A percentile compares a stretch with the other conserved stretches of the same genome.
phyloP scores from a whole-genome alignment of 495 filamentous ascomycete genomes.

The Clohesyomyces aquaticus region DNA sequence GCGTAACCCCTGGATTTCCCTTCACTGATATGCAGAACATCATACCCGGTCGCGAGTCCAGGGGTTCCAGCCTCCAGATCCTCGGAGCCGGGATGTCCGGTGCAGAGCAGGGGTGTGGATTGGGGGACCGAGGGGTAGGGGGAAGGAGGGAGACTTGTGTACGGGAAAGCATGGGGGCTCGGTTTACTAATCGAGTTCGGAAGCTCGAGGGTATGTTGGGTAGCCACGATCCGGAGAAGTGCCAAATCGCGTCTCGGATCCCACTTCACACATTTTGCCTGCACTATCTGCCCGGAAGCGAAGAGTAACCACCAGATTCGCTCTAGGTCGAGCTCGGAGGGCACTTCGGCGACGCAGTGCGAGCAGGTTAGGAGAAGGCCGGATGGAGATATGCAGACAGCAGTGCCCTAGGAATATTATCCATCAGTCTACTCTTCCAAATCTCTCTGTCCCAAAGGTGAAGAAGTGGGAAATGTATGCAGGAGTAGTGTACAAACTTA shows the following conservation, averaged over 20 bases:
- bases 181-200: no score
- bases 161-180: slow-evolving; percentile 30
- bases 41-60: slow-evolving; percentile 47
- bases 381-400: slow-evolving; percentile 50
- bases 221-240: slow-evolving; percentile 45
- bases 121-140: slow-evolving; percentile 4
- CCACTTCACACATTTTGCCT: slow-evolving; percentile 48
- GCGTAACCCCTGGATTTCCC: slow-evolving; percentile 49
- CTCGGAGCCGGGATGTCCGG: slow-evolving; percentile 54
- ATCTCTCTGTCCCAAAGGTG: no score
- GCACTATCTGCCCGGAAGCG: slow-evolving; percentile 46
- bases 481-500: no score
- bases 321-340: slow-evolving; percentile 36
- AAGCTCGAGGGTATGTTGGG: slow-evolving; percentile 20
- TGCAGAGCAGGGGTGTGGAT: slow-evolving; percentile 40
- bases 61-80: slow-evolving; percentile 49
- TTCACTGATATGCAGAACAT: slow-evolving; percentile 49
- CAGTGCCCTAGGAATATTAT: slow-evolving; percentile 50
- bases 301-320: slow-evolving; percentile 48
- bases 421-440: no score
- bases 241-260: slow-evolving; percentile 51
- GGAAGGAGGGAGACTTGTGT: slow-evolving; percentile 7
- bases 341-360: slow-evolving; percentile 52
- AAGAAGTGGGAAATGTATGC: no score
- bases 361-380: slow-evolving; percentile 54